phyloP scores from a whole-genome alignment of 345 rosid species.

The Cardamine chenopodiifolia region DNA sequence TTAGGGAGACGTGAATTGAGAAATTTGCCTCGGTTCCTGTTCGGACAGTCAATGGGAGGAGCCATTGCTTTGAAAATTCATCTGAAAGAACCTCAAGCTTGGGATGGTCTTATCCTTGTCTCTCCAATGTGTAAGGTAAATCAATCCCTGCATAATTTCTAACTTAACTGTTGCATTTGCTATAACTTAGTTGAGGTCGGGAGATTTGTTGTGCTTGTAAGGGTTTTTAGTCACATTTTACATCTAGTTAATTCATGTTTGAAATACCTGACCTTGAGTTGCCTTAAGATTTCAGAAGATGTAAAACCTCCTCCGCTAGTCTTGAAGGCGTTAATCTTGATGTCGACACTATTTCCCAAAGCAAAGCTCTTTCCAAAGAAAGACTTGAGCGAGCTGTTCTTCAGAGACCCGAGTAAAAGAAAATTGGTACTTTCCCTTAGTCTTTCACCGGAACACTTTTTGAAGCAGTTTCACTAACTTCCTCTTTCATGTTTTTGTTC shows the following conservation, averaged over 20 bases:
- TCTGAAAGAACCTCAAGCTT: conserved; percentile 70
- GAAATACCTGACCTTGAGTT: conserved; percentile 48
- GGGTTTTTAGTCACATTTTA: not conserved
- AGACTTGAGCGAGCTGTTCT: conserved; percentile 66
- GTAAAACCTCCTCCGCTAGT: conserved; percentile 64
- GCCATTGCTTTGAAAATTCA: conserved; percentile 83
- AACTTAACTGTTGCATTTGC: not conserved
- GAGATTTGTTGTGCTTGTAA: not conserved
- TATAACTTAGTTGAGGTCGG: not conserved
- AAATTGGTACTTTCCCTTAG: conserved; percentile 54
- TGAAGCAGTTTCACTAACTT: conserved; percentile 5
- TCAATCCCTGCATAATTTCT: not conserved
- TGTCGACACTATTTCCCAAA: conserved; percentile 67
- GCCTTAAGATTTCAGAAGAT: conserved; percentile 78
- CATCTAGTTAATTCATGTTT: not conserved
- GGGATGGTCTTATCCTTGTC: conserved; percentile 92
- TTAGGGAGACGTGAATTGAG: conserved; percentile 70
- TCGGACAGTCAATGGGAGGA: conserved; percentile 99
- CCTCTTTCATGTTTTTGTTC: not conserved
- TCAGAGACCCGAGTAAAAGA: conserved; percentile 72
- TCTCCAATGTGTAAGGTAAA: conserved; percentile 98
- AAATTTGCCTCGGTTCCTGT: conserved; percentile 69
- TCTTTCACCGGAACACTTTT: not conserved
- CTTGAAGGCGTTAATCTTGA: conserved; percentile 52
- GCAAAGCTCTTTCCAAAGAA: conserved; percentile 83